These are phyloP conservation scores for Chaetoscypha palmicola DNA, from an alignment of 2,329 filamentous ascomycete species.

Conservation along the genomic window DNA sequence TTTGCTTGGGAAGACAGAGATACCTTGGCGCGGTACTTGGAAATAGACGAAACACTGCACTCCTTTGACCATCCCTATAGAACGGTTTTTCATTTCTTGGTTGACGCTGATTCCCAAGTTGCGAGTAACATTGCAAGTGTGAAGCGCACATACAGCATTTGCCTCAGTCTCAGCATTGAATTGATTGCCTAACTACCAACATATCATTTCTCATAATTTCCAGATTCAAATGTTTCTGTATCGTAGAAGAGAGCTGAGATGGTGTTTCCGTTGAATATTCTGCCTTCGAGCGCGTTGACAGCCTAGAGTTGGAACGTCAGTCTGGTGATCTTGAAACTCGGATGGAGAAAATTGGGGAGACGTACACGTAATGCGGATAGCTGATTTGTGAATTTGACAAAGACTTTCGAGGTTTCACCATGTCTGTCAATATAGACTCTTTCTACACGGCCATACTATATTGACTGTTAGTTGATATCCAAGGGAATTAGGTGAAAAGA, in stretches of 20 bases:
- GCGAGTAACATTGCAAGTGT: no score
- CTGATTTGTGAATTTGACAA: constrained; percentile 85
- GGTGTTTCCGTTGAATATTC: constrained; percentile 79
- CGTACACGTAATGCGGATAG: constrained; percentile 73
- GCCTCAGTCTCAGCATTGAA: no score
- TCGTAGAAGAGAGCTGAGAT: constrained; percentile 82
- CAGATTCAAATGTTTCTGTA: constrained; percentile 70
- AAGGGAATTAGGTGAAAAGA: not conserved
- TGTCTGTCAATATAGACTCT: constrained; percentile 66
- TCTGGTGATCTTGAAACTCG: no score
- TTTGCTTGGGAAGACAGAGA: no score
- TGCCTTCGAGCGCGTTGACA: constrained; percentile 81
- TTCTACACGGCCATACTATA: constrained; percentile 74
- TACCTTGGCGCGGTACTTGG: no score
- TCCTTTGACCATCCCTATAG: no score
- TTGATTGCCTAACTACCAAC: no score
- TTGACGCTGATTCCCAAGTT: no score
- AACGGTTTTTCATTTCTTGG: no score
- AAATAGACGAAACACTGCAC: no score
- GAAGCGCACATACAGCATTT: no score
- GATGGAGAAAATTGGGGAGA: constrained; percentile 3
- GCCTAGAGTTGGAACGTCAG: constrained; percentile 46
- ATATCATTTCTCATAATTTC: constrained; percentile 49
- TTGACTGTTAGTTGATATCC: constrained; percentile 4
- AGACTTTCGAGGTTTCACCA: constrained; percentile 58